A percentile compares a stretch with the other conserved stretches of the same genome.
phyloP scores from a whole-genome alignment of 768 basidiomycete genomes.

The Rhizopogon vesiculosus region DNA sequence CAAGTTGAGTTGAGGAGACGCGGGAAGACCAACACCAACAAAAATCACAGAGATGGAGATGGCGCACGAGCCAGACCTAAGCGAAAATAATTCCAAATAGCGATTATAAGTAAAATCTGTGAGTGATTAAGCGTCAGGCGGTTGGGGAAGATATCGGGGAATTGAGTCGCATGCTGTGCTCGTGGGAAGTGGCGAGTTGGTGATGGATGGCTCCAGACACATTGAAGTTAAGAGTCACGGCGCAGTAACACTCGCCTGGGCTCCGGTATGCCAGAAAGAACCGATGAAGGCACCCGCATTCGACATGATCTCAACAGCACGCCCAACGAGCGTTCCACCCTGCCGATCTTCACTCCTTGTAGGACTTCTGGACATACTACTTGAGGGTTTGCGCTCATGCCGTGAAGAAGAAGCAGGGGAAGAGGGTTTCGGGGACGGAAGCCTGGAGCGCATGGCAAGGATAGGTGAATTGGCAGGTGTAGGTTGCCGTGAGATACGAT shows the following conservation, averaged over 20 bases:
- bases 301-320: slow-evolving; percentile 76
- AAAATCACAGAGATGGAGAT: not conserved
- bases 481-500: slow-evolving; percentile 37
- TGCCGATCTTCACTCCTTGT: slow-evolving; percentile 25
- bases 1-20: not conserved
- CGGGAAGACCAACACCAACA: not conserved
- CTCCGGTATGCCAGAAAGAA: slow-evolving; percentile 42
- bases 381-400: slow-evolving; percentile 15
- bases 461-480: slow-evolving; percentile 65
- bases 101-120: slow-evolving; percentile 20
- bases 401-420: not conserved
- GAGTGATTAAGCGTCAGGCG: not conserved
- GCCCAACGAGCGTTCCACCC: slow-evolving; percentile 43
- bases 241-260: slow-evolving; percentile 14
- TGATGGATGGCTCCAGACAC: not conserved
- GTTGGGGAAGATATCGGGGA: not conserved
- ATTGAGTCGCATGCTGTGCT: not conserved
- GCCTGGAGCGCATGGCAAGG: slow-evolving; percentile 23
- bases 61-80: slow-evolving; percentile 8
- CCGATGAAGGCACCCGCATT: slow-evolving; percentile 77
- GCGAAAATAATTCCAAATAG: slow-evolving; percentile 23
- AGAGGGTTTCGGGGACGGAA: slow-evolving; percentile 8
- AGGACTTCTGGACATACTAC: slow-evolving; percentile 20
- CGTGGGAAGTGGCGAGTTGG: not conserved
- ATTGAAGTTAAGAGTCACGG: slow-evolving; percentile 8